Conservation (phyloP, 768 basidiomycete species). For the Dendrothele bispora region DNA sequence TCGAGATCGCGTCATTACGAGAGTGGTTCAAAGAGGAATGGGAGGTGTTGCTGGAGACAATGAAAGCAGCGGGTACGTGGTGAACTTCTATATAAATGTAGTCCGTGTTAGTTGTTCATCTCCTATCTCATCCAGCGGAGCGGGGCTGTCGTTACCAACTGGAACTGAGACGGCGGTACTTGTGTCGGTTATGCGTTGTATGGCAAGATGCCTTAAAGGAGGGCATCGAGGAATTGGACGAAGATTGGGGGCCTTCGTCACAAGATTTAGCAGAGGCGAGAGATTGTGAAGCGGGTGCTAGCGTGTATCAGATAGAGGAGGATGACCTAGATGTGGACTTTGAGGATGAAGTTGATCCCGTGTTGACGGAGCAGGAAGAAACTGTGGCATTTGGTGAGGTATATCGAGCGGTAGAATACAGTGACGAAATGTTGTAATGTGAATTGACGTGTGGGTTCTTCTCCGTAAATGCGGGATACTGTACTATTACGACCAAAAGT, state of each 20-base stretch:
- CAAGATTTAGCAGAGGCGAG: neutral
- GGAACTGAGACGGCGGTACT: neutral
- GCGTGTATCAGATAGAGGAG: slow-evolving; percentile 15
- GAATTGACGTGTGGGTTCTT: too few relatives aligned
- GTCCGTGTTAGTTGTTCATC: neutral
- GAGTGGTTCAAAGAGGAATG: slow-evolving; percentile 13
- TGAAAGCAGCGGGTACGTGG: slow-evolving; percentile 2
- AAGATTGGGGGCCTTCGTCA: neutral
- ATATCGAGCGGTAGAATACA: too few relatives aligned
- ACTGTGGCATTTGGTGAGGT: too few relatives aligned
- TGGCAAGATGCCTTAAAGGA: slow-evolving; percentile 3
- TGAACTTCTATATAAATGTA: too few relatives aligned
- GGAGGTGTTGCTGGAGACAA: neutral
- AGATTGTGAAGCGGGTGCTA: neutral
- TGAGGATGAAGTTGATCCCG: slow-evolving; percentile 6
- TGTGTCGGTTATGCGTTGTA: slow-evolving; percentile 1
- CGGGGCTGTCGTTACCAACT: slow-evolving; percentile 3
- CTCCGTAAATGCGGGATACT: too few relatives aligned
- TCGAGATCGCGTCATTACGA: slow-evolving; percentile 14
- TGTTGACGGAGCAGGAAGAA: neutral
- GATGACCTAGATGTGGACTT: slow-evolving; percentile 1
- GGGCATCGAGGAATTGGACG: neutral
- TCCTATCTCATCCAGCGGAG: neutral
- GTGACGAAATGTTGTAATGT: too few relatives aligned
- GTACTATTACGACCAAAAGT: too few relatives aligned